Base-by-base conservation (phyloP, 1,284 basidiomycete species). In the Heterobasidion irregulare region DNA sequence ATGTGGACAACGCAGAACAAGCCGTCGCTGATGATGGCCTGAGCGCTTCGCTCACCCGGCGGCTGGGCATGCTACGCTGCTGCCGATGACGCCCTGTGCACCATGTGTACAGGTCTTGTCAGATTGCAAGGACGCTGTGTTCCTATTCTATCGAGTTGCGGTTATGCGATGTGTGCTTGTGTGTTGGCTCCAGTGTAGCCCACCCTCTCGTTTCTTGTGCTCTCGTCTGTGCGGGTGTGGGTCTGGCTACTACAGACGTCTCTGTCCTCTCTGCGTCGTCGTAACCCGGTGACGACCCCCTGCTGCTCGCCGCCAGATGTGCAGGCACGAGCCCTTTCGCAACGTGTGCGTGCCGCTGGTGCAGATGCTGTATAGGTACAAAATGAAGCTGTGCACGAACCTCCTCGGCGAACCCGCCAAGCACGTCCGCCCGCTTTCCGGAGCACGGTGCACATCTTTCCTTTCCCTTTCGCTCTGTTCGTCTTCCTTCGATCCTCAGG, bases 1-100 rank as follows among this genome's bases (percentile, higher is more conserved):
- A 78, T 78, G 19, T 95, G 92, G 93, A 90, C 89, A 63, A 70
- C 79, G 60, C 67, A 77, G 12, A 86, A 92, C 68, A 94, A 93
- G 68, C 86, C 89, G 2, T 87, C 82, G 75, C 66, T 92, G 53
- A 77, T 87, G 65, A 65, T 68, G 53, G 60, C 65, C 12, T 72
- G 57, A 64, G 2, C 2, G 10, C 52, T 33, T 16, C 26, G 26
- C 26, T 26, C 26, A 5, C 26, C 2, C 26, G 26, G 26, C 1
- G 26, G 5, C 26, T 5, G 2, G 26, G 26, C 26, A n/a, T n/a
- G n/a, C n/a, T n/a, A n/a, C n/a, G n/a, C 5, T 26, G 26, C 26
- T 26, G 26, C 26, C 26, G 5, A 5, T 26, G 26, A 3, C 2
- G 26, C 26, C 26, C 26, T 26, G 26, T 26, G 26, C 26, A 5